These are phyloP conservation scores for Helianthus tuberosus DNA, from an alignment of 129 eudicot species.

Conservation along the genomic window DNA sequence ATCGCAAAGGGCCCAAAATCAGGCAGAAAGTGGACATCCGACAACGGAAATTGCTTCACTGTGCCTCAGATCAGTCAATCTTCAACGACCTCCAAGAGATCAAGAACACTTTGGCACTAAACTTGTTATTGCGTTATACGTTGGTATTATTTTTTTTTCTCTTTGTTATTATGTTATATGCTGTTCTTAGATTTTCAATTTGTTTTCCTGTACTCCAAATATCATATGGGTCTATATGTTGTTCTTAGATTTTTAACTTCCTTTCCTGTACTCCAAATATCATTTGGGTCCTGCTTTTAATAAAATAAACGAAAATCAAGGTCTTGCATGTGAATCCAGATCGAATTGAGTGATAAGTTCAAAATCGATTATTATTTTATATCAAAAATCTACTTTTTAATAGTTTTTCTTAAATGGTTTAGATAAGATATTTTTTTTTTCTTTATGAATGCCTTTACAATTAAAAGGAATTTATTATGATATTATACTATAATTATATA, in stretches of 20 bases:
- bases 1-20: constrained; percentile 25
- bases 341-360: neutral
- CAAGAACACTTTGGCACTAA: constrained; percentile 48
- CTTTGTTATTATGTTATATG: neutral
- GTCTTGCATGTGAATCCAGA: neutral
- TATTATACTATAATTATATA: too few relatives aligned
- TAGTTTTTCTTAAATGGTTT: too few relatives aligned
- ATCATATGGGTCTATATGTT: neutral
- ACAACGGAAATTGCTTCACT: constrained; percentile 55
- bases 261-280: neutral
- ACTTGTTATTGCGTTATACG: neutral
- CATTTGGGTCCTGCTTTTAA: neutral
- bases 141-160: neutral
- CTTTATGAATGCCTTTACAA: neutral
- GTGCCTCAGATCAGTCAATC: constrained; percentile 62
- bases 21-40: constrained; percentile 39
- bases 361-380: too few relatives aligned
- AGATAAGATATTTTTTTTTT: too few relatives aligned
- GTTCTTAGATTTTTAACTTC: neutral
- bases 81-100: constrained; percentile 39
- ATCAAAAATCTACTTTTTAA: too few relatives aligned
- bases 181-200: neutral
- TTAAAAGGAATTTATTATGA: too few relatives aligned
- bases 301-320: constrained; percentile 5
- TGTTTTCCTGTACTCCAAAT: neutral